Evolutionary conservation across 2,329 filamentous ascomycete genomes (phyloP).

Genomic region (Penicillium paneum): DNA sequence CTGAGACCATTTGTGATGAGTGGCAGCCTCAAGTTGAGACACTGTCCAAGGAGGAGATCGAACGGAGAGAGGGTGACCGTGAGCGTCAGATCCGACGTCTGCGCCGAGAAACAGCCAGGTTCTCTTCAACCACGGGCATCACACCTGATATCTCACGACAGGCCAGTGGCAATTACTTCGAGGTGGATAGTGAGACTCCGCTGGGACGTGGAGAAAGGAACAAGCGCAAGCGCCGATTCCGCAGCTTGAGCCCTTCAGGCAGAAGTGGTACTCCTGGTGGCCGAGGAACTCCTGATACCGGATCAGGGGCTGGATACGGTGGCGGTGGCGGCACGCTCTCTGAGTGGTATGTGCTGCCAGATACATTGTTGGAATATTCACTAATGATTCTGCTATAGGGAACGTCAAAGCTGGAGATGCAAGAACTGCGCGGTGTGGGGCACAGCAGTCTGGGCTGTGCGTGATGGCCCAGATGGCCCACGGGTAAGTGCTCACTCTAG

Average conservation of each 20-base stretch:
- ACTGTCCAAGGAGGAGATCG: conserved; percentile 92
- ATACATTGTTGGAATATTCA: neutral
- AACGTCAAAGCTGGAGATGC: conserved; percentile 83
- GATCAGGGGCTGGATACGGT: conserved; percentile 65
- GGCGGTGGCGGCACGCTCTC: conserved; percentile 62
- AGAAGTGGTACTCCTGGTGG: conserved; percentile 64
- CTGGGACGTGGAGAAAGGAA: conserved; percentile 90
- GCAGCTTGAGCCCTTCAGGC: conserved; percentile 79
- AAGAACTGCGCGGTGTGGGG: conserved; percentile 85
- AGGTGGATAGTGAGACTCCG: conserved; percentile 64
- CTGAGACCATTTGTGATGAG: conserved; percentile 78
- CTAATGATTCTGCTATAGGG: conserved; percentile 45
- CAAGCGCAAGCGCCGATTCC: conserved; percentile 92
- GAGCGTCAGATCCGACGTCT: conserved; percentile 85
- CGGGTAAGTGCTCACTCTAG: conserved; percentile 58
- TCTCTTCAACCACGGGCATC: conserved; percentile 82
- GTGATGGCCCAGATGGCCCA: conserved; percentile 81
- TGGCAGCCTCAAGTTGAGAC: conserved; percentile 81
- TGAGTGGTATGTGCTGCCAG: conserved; percentile 51
- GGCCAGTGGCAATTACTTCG: conserved; percentile 53
- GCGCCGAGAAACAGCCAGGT: conserved; percentile 84
- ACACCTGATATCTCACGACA: conserved; percentile 66
- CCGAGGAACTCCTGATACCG: conserved; percentile 72
- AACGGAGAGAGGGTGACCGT: conserved; percentile 90
- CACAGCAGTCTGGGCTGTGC: conserved; percentile 86